Base-by-base conservation (phyloP, 1,284 basidiomycete species). In the Moniliella sp. region DNA sequence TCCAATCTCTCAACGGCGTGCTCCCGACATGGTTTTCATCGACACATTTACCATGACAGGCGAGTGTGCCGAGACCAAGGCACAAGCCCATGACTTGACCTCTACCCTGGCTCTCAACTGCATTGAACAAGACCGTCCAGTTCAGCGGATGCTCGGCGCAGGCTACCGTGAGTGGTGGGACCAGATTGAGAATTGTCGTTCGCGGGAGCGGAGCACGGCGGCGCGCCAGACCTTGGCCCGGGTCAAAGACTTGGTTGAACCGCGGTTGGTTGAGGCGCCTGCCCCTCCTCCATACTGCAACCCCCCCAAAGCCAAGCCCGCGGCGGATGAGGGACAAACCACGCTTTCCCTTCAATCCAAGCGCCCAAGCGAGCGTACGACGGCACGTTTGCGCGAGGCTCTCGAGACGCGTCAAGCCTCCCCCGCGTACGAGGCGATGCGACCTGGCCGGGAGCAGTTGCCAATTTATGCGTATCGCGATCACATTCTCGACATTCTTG, bases 161-260 rank as follows among this genome's bases (percentile, higher is more conserved):
- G 69, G 72, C 7, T 91, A 76, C 58, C 71, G 83, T 36, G 78
- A 84, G 50, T 65, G 94, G 23, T 99, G 91, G 91, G 78, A 83
- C 37, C 82, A 93, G 61, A 65, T 94, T 14, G 81, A 86, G 48
- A 23, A 23, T 23, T 7, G 8, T 7, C 21, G n/a, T n/a, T n/a
- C n/a, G n/a, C n/a, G n/a, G n/a, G n/a, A n/a, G n/a, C n/a, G n/a
- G n/a, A n/a, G n/a, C n/a, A n/a, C n/a, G n/a, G n/a, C n/a, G n/a
- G n/a, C n/a, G n/a, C n/a, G n/a, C n/a, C n/a, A n/a, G n/a, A n/a
- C n/a, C n/a, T n/a, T n/a, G n/a, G n/a, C n/a, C n/a, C n/a, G n/a
- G n/a, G n/a, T n/a, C n/a, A n/a, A n/a, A n/a, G n/a, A n/a, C n/a
- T n/a, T n/a, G n/a, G n/a, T n/a, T n/a, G n/a, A n/a, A n/a, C n/a